Evolutionary conservation across 169 alveolate genomes (phyloP).

Genomic region (Toxoplasma gondii): DNA sequence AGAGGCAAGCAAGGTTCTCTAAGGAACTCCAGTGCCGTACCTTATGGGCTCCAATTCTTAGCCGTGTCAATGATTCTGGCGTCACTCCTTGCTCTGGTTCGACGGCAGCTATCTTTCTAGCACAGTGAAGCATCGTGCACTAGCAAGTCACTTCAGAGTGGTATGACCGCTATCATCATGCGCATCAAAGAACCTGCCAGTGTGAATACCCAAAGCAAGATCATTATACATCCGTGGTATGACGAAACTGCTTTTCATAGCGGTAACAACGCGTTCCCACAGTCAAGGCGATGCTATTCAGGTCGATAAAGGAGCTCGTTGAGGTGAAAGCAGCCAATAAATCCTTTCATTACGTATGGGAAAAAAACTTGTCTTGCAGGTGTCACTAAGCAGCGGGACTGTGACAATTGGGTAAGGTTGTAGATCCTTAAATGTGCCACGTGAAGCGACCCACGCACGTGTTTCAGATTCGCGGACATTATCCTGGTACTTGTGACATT

Average conservation of each 20-base stretch:
- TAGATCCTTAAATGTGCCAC: not conserved
- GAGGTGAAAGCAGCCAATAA: not conserved
- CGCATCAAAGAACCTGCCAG: not conserved
- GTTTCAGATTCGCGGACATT: not conserved
- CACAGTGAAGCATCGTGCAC: not conserved
- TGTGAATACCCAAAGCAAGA: not conserved
- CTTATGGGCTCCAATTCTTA: not conserved
- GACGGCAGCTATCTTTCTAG: not conserved
- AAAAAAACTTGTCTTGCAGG: not conserved
- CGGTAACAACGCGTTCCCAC: not conserved
- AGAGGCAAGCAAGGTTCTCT: not conserved
- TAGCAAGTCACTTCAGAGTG: not conserved
- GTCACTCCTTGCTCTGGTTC: not conserved
- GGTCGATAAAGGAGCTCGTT: conserved; percentile 8
- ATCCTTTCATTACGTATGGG: not conserved
- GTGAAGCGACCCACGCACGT: not conserved
- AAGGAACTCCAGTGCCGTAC: not conserved
- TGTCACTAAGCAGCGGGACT: conserved; percentile 16
- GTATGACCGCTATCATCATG: not conserved
- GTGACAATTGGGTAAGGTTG: not conserved
- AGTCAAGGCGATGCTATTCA: not conserved
- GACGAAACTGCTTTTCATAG: not conserved
- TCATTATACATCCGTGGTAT: conserved; percentile 7
- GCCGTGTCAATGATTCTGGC: not conserved
- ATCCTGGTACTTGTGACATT: not conserved